Evolutionary conservation across 352 stramenopile species (phyloP).

Genomic region (Phytophthora boehmeriae): DNA sequence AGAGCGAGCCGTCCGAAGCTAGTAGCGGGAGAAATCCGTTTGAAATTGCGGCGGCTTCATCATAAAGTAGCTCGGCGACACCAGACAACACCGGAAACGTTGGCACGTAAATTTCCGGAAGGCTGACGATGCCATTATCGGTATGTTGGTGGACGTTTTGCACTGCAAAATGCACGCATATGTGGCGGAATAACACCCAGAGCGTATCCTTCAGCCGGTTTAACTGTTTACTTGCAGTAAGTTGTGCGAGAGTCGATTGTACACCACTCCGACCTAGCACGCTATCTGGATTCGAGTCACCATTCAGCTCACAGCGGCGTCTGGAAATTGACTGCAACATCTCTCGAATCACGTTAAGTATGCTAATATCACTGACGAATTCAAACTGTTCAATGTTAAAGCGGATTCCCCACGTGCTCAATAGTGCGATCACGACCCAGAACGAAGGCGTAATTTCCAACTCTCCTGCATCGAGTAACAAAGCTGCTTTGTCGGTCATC

Average conservation of each 20-base stretch:
- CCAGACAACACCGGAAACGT: conserved; percentile 28
- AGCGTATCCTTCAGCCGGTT: conserved; percentile 31
- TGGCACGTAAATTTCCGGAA: conserved; percentile 14
- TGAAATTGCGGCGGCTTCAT: conserved; percentile 27
- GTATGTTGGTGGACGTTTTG: conserved; percentile 6
- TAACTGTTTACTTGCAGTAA: conserved; percentile 17
- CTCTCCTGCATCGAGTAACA: conserved; percentile 21
- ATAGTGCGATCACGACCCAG: conserved; percentile 39
- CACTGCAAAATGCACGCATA: conserved; percentile 47
- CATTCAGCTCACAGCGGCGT: not conserved
- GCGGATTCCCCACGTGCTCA: conserved; percentile 49
- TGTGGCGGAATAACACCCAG: conserved; percentile 44
- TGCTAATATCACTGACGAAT: conserved; percentile 56
- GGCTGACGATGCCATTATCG: not conserved
- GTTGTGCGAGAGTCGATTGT: conserved; percentile 3
- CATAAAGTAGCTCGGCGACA: conserved; percentile 28
- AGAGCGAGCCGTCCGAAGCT: not conserved
- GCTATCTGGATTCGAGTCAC: conserved; percentile 17
- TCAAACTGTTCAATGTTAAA: conserved; percentile 51
- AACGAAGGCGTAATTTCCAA: conserved; percentile 7
- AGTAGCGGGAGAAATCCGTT: conserved; percentile 14
- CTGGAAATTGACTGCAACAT: conserved; percentile 25
- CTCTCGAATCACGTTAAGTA: conserved; percentile 46
- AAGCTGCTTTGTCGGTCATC: conserved; percentile 36
- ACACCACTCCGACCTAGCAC: conserved; percentile 14